Percentiles rank a stretch among this genome's conserved stretches.
Conservation (phyloP, 768 basidiomycete genomes). For the Strobilomyces confusus region DNA sequence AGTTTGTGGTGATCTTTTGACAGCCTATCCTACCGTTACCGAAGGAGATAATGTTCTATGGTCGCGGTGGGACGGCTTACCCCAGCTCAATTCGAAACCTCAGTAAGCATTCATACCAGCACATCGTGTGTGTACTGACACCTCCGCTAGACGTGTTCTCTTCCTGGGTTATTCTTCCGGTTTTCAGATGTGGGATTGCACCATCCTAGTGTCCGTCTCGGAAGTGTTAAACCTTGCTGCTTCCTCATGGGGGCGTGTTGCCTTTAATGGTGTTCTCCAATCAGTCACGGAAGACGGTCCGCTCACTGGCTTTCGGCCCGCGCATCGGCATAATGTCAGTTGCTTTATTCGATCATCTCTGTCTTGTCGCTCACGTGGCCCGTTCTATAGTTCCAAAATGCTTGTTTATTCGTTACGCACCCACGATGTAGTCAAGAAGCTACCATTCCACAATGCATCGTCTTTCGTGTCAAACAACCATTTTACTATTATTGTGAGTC, state of each 20-base stretch:
- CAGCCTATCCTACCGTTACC: constrained; percentile 29
- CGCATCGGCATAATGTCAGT: constrained; percentile 36
- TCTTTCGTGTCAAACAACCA: constrained; percentile 43
- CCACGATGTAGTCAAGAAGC: constrained; percentile 49
- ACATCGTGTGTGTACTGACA: constrained; percentile 6
- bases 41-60: constrained; percentile 31
- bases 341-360: background rate
- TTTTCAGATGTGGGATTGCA: constrained; percentile 62
- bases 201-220: constrained; percentile 43
- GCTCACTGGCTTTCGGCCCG: constrained; percentile 30
- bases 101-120: constrained; percentile 12
- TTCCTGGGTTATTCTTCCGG: constrained; percentile 51
- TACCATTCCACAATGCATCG: constrained; percentile 40
- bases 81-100: constrained; percentile 15
- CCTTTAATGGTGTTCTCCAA: constrained; percentile 41
- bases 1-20: constrained; percentile 10
- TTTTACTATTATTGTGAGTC: constrained; percentile 58
- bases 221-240: constrained; percentile 52
- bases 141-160: constrained; percentile 38
- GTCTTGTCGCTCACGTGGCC: constrained; percentile 2
- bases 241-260: constrained; percentile 32
- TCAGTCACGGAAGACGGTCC: constrained; percentile 28
- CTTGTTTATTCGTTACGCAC: constrained; percentile 44
- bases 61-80: constrained; percentile 32
- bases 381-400: constrained; percentile 28